Evolutionary conservation across 352 stramenopile genomes (phyloP).

Genomic region (Globisporangium polare): DNA sequence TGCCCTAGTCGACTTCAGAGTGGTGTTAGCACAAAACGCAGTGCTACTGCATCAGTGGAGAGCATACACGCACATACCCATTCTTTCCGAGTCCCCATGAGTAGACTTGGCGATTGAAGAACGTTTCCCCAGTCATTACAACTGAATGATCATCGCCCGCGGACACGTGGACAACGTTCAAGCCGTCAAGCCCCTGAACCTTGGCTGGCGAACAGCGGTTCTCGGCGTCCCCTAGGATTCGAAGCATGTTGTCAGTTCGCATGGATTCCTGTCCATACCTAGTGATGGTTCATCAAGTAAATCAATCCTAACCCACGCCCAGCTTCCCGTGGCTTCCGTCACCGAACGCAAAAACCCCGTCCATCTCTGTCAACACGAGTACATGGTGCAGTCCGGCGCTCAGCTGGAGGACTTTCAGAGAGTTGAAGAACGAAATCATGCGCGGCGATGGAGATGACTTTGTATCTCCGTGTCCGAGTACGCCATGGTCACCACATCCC

Average conservation of each 20-base stretch:
- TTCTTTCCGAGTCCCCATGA: conserved; percentile 66
- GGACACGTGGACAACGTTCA: conserved; percentile 53
- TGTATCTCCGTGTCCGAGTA: conserved; percentile 55
- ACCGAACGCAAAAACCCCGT: conserved; percentile 71
- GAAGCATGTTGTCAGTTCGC: neutral
- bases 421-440: conserved; percentile 54
- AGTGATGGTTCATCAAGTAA: neutral
- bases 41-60: neutral
- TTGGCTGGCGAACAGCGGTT: conserved; percentile 30
- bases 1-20: conserved; percentile 56
- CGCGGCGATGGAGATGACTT: conserved; percentile 33
- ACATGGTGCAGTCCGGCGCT: conserved; percentile 58
- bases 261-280: neutral
- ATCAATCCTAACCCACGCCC: conserved; percentile 36
- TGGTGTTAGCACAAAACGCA: neutral
- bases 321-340: conserved; percentile 60
- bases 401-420: conserved; percentile 45
- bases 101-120: conserved; percentile 75
- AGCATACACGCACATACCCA: conserved; percentile 31
- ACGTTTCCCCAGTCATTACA: conserved; percentile 53
- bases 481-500: conserved; percentile 54
- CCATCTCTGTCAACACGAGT: conserved; percentile 60
- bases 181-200: conserved; percentile 41
- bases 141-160: conserved; percentile 72
- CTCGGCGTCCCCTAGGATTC: conserved; percentile 36